These are phyloP conservation scores for Casuarina equisetifolia DNA, from an alignment of 306 rosid genomes.

Conservation along the genomic window DNA sequence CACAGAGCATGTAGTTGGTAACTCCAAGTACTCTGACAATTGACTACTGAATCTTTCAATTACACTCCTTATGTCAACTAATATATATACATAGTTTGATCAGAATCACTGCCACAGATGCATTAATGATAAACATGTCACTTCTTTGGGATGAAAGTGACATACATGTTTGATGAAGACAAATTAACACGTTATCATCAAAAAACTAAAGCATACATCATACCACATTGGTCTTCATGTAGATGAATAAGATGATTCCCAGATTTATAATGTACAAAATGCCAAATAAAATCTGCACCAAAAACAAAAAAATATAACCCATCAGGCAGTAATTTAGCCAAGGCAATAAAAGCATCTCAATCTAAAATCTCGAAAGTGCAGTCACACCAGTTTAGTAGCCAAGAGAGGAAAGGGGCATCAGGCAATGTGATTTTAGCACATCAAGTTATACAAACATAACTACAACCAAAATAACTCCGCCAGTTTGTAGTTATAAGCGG, in stretches of 20 bases:
- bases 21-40: neutral
- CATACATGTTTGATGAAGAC: neutral
- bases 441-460: neutral
- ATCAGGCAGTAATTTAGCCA: neutral
- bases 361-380: neutral
- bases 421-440: neutral
- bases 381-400: neutral
- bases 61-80: neutral
- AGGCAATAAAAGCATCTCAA: neutral
- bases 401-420: neutral
- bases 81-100: neutral
- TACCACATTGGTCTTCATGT: constrained; percentile 78
- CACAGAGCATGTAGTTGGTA: neutral
- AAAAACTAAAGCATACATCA: constrained; percentile 11
- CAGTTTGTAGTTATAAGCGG: neutral
- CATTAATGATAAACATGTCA: neutral
- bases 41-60: neutral
- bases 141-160: neutral
- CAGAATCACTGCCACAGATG: neutral
- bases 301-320: neutral
- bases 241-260: constrained; percentile 63
- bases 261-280: constrained; percentile 70
- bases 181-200: neutral
- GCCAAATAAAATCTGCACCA: constrained; percentile 77
- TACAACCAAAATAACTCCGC: neutral